These are phyloP conservation scores for Aspergillus sp. DNA, from an alignment of 2,329 filamentous ascomycete species.

Conservation along the genomic window DNA sequence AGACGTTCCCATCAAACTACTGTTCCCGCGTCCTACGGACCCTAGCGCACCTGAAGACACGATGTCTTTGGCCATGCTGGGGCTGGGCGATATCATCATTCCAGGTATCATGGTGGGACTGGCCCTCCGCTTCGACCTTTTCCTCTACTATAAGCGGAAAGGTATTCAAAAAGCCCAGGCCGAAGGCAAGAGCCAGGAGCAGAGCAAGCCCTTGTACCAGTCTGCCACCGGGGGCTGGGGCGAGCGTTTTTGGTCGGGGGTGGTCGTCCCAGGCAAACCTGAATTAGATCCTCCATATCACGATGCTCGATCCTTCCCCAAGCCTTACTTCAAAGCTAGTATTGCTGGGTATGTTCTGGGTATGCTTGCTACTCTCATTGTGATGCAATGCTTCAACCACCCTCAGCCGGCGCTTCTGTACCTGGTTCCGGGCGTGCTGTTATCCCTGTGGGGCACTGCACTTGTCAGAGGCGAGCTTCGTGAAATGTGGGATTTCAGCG, in stretches of 20 bases:
- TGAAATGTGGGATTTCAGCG: slow-evolving; percentile 78
- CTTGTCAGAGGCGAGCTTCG: slow-evolving; percentile 66
- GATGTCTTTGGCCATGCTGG: slow-evolving; percentile 68
- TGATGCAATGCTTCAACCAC: slow-evolving; percentile 74
- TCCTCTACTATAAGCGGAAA: slow-evolving; percentile 73
- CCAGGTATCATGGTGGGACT: slow-evolving; percentile 88
- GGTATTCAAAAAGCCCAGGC: slow-evolving; percentile 43
- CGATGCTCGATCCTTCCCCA: slow-evolving; percentile 60
- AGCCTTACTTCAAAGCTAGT: slow-evolving; percentile 80
- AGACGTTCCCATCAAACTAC: slow-evolving; percentile 88
- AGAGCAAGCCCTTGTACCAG: slow-evolving; percentile 37
- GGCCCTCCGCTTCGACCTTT: slow-evolving; percentile 87
- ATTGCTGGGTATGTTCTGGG: slow-evolving; percentile 74
- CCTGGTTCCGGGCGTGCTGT: slow-evolving; percentile 80
- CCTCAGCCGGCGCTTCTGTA: slow-evolving; percentile 91
- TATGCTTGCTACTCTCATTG: slow-evolving; percentile 71
- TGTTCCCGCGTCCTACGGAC: slow-evolving; percentile 67
- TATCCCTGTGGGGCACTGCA: slow-evolving; percentile 72
- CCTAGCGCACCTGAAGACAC: slow-evolving; percentile 43
- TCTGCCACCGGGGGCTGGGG: slow-evolving; percentile 74
- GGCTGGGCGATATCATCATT: slow-evolving; percentile 89
- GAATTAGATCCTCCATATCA: slow-evolving; percentile 34
- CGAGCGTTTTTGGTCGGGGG: slow-evolving; percentile 72
- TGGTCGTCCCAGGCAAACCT: slow-evolving; percentile 20
- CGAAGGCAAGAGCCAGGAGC: slow-evolving; percentile 16